A percentile compares a stretch with the other conserved stretches of the same genome.
Evolutionary conservation across 106 monocot genomes (phyloP).

Genomic region (Dendrobium huoshanense): DNA sequence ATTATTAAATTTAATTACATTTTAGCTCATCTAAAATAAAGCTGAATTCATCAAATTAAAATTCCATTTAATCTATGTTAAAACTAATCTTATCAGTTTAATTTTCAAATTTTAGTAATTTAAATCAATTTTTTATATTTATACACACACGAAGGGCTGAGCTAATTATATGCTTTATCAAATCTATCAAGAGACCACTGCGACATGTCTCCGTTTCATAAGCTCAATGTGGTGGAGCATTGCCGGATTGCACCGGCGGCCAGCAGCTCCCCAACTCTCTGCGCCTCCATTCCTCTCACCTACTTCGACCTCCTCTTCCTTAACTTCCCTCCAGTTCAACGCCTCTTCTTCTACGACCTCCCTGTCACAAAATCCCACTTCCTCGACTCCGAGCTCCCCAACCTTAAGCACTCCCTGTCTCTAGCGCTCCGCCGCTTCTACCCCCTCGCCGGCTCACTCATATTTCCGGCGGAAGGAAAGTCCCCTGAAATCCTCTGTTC

Average conservation of each 20-base stretch:
- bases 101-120: too few relatives aligned
- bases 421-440: conserved; percentile 34
- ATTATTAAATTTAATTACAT: too few relatives aligned
- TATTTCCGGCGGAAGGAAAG: neutral
- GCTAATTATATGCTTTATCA: too few relatives aligned
- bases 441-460: conserved; percentile 30
- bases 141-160: too few relatives aligned
- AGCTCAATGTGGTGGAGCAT: conserved; percentile 10
- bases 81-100: too few relatives aligned
- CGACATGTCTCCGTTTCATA: neutral
- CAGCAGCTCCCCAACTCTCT: neutral
- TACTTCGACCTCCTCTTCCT: conserved; percentile 29
- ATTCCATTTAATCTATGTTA: too few relatives aligned
- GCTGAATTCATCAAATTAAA: too few relatives aligned
- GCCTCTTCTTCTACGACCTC: conserved; percentile 42
- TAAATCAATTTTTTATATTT: too few relatives aligned
- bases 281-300: conserved; percentile 10
- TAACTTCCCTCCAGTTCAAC: conserved; percentile 26
- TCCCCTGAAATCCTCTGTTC: conserved; percentile 11
- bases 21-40: too few relatives aligned
- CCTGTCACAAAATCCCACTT: conserved; percentile 5
- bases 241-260: conserved; percentile 1
- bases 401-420: conserved; percentile 34
- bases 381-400: conserved; percentile 18
- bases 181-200: too few relatives aligned